phyloP scores from a whole-genome alignment of 192 early-diverging fungal genomes.

The Coemansia sp. region DNA sequence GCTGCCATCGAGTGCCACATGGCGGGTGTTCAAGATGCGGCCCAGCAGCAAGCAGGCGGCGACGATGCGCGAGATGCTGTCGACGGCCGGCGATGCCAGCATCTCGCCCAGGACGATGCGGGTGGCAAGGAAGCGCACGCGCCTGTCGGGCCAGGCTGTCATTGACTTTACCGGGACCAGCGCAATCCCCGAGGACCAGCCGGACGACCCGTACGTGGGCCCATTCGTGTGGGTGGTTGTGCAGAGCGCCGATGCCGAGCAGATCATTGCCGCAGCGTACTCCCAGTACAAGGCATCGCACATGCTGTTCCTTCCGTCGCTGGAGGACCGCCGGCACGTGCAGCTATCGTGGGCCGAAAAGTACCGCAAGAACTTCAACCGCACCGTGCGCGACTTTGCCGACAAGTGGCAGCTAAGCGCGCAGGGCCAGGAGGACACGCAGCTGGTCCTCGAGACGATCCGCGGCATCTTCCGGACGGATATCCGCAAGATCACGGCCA shows the following conservation, averaged over 20 bases:
- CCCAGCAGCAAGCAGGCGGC: not conserved
- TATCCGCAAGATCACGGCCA: not conserved
- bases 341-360: not conserved
- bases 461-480: not conserved
- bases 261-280: not conserved
- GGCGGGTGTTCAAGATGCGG: not conserved
- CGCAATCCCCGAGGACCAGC: not conserved
- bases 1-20: not conserved
- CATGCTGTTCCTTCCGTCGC: not conserved
- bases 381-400: not conserved
- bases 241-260: not conserved
- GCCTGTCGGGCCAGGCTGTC: constrained; percentile 3
- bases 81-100: not conserved
- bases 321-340: not conserved
- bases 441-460: not conserved
- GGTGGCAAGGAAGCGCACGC: not conserved
- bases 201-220: not conserved
- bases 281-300: not conserved
- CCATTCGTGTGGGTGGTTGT: not conserved
- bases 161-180: not conserved
- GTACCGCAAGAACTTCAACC: not conserved
- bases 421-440: not conserved
- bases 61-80: not conserved
- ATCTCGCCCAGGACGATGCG: not conserved
- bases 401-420: not conserved